These are phyloP conservation scores for Leishmania aethiopica DNA, from an alignment of 208 protist species.

Conservation along the genomic window DNA sequence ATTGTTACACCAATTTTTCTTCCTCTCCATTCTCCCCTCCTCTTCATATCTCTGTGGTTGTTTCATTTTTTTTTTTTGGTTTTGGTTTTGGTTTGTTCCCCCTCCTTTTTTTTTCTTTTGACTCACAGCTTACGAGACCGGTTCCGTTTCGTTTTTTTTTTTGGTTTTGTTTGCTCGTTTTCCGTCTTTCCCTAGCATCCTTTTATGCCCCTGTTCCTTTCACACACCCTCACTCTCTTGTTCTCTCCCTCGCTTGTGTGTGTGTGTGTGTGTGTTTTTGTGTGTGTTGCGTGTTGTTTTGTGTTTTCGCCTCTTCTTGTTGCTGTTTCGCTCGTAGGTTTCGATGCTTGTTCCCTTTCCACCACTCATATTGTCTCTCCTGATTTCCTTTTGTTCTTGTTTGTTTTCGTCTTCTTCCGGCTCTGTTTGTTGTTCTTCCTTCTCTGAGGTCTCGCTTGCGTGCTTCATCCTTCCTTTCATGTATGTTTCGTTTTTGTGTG, in stretches of 20 bases:
- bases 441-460: neutral
- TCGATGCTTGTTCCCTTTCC: neutral
- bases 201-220: neutral
- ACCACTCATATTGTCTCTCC: neutral
- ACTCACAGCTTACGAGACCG: neutral
- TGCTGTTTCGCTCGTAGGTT: neutral
- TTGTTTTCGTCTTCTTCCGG: no score
- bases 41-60: neutral
- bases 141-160: neutral
- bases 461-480: neutral
- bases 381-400: no score
- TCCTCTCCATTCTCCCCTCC: neutral
- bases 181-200: no score
- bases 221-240: neutral
- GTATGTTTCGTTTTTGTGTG: constrained; percentile 7
- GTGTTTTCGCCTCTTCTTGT: no score
- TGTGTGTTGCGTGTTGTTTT: no score
- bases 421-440: neutral
- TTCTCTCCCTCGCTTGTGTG: neutral
- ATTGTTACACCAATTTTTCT: neutral
- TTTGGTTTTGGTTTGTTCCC: neutral
- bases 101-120: neutral
- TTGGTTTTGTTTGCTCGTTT: neutral
- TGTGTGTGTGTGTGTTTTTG: neutral
- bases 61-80: neutral